Evolutionary conservation across 2,329 filamentous ascomycete species (phyloP).

Genomic region (Penicillium psychrosexuale): DNA sequence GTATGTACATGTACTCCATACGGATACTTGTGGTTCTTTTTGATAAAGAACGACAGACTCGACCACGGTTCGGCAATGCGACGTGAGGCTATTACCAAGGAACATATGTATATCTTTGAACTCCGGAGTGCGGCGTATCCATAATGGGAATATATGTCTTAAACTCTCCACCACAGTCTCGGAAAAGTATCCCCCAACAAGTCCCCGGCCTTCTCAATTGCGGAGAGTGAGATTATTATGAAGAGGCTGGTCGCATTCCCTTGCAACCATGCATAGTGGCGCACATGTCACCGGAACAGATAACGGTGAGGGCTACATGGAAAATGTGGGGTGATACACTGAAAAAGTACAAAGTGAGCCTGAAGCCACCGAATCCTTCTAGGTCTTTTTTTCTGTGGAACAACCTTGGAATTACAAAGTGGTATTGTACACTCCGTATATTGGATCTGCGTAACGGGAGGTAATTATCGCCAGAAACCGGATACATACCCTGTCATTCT

Average conservation of each 20-base stretch:
- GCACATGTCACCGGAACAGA: not conserved
- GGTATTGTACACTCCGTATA: not conserved
- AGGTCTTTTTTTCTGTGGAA: not conserved
- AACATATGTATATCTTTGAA: not conserved
- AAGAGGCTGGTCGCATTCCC: not conserved
- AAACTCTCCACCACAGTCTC: not conserved
- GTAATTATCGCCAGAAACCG: not conserved
- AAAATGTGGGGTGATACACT: not conserved
- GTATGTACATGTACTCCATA: too few relatives aligned
- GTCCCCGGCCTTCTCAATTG: not conserved
- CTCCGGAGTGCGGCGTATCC: not conserved
- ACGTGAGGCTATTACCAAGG: constrained; percentile 3
- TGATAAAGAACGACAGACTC: not conserved
- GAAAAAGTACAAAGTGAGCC: not conserved
- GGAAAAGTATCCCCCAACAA: not conserved
- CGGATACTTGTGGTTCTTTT: too few relatives aligned
- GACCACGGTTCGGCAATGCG: not conserved
- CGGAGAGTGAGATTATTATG: not conserved
- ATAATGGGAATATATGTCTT: constrained; percentile 3
- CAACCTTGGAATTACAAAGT: not conserved
- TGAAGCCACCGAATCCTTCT: not conserved
- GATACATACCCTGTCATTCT: not conserved
- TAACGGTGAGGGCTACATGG: not conserved
- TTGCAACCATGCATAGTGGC: not conserved
- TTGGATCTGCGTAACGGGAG: not conserved